Evolutionary conservation across 108 stramenopile genomes (phyloP).

Genomic region (Seminavis robusta): DNA sequence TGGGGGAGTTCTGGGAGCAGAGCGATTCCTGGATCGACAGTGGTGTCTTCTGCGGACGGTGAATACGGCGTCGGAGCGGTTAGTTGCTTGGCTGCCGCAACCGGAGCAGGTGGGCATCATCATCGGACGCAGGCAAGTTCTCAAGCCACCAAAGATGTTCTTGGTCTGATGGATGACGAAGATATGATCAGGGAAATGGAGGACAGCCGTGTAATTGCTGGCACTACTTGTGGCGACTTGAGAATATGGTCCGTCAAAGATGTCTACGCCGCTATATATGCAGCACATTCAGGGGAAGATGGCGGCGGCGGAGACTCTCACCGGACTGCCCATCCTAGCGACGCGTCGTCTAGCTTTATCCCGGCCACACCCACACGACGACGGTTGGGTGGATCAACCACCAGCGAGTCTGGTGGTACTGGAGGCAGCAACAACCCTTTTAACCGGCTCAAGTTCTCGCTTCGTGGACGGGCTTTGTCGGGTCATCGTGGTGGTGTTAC

Average conservation of each 20-base stretch:
- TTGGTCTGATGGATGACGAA: conserved; percentile 28
- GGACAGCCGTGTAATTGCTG: conserved; percentile 73
- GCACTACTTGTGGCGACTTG: conserved; percentile 77
- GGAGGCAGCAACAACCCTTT: conserved; percentile 16
- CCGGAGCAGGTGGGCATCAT: neutral
- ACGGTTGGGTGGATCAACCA: conserved; percentile 19
- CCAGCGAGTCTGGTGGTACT: conserved; percentile 3
- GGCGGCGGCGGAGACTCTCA: neutral
- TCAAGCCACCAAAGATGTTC: conserved; percentile 11
- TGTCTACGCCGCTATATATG: conserved; percentile 44
- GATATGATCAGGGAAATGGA: conserved; percentile 69
- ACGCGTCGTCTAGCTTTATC: neutral
- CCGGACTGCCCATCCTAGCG: neutral
- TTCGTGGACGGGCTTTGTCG: conserved; percentile 57
- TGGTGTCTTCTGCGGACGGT: conserved; percentile 34
- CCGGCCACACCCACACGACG: too few species aligned
- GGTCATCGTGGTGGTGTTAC: conserved; percentile 85
- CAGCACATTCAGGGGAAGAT: conserved; percentile 11
- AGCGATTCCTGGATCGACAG: conserved; percentile 22
- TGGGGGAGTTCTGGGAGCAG: conserved; percentile 72
- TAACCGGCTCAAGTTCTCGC: conserved; percentile 44
- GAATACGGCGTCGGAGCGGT: conserved; percentile 77
- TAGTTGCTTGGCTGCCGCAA: conserved; percentile 64
- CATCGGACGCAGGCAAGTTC: conserved; percentile 14
- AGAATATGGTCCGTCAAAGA: conserved; percentile 82